Conservation (phyloP, 768 basidiomycete genomes). For the Megacollybia marginata region DNA sequence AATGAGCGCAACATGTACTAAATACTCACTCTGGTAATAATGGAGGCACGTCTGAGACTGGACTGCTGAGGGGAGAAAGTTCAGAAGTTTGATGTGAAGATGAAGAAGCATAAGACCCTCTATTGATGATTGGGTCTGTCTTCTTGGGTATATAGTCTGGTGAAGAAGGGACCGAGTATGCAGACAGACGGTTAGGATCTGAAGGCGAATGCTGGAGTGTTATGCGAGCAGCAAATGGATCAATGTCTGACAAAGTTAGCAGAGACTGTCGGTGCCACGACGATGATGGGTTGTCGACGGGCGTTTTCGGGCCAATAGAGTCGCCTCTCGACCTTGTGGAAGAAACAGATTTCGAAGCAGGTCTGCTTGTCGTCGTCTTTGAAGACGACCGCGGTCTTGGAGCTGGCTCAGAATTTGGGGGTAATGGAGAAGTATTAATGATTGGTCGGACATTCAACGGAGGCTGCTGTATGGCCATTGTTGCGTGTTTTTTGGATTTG, state of each 20-base stretch:
- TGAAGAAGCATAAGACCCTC: slow-evolving; percentile 50
- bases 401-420: slow-evolving; percentile 4
- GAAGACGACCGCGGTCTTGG: slow-evolving; percentile 15
- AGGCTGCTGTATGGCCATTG: slow-evolving; percentile 46
- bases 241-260: slow-evolving; percentile 53
- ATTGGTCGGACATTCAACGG: slow-evolving; percentile 13
- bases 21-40: no score
- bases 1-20: no score
- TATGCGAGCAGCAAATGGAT: slow-evolving; percentile 51
- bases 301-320: slow-evolving; percentile 47
- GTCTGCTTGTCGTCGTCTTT: slow-evolving; percentile 26
- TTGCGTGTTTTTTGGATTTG: slow-evolving; percentile 52
- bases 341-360: slow-evolving; percentile 48
- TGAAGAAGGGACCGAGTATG: slow-evolving; percentile 47
- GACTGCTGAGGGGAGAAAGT: not conserved
- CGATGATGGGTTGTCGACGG: slow-evolving; percentile 37
- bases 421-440: slow-evolving; percentile 12
- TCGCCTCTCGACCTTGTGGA: slow-evolving; percentile 51
- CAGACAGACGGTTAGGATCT: slow-evolving; percentile 44
- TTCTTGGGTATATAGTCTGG: slow-evolving; percentile 35
- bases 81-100: slow-evolving; percentile 43
- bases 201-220: slow-evolving; percentile 32
- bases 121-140: slow-evolving; percentile 31
- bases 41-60: no score
- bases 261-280: slow-evolving; percentile 38